Conservation (phyloP, 352 stramenopile species). For the Pythium volutum region DNA sequence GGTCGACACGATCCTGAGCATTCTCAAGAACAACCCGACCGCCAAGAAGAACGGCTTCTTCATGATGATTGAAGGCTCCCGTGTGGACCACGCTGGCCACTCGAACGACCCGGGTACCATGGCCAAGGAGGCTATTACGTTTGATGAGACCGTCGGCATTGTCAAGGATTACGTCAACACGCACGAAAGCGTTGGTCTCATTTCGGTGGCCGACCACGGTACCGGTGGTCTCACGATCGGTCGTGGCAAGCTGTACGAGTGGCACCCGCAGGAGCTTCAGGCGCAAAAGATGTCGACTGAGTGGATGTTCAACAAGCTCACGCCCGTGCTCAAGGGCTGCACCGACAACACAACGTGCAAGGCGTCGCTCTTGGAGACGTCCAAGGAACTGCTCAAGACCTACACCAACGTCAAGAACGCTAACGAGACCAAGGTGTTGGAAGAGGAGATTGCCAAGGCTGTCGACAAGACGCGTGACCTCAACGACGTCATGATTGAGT, state of each 20-base stretch:
- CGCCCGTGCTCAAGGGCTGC: constrained; percentile 36
- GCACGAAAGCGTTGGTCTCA: constrained; percentile 46
- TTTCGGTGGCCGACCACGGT: constrained; percentile 62
- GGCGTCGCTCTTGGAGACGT: constrained; percentile 30
- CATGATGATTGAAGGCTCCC: constrained; percentile 73
- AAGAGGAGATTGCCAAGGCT: constrained; percentile 36
- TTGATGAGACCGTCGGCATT: constrained; percentile 64
- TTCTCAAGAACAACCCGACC: constrained; percentile 67
- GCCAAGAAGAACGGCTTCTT: constrained; percentile 77
- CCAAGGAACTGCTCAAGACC: constrained; percentile 41
- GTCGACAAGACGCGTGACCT: constrained; percentile 45
- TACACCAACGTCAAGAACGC: constrained; percentile 52
- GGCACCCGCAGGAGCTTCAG: constrained; percentile 44
- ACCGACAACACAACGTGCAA: constrained; percentile 47
- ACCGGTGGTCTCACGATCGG: constrained; percentile 63
- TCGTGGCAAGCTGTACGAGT: constrained; percentile 41
- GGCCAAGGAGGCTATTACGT: constrained; percentile 64
- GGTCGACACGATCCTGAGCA: constrained; percentile 52
- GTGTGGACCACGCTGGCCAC: constrained; percentile 64
- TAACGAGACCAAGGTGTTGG: constrained; percentile 29
- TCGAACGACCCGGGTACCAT: constrained; percentile 67
- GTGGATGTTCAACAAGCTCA: constrained; percentile 42
- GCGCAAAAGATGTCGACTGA: constrained; percentile 63
- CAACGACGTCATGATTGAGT: constrained; percentile 44
- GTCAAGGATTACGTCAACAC: constrained; percentile 54